phyloP scores from a whole-genome alignment of 257 asterid species.

The Rhazya stricta region DNA sequence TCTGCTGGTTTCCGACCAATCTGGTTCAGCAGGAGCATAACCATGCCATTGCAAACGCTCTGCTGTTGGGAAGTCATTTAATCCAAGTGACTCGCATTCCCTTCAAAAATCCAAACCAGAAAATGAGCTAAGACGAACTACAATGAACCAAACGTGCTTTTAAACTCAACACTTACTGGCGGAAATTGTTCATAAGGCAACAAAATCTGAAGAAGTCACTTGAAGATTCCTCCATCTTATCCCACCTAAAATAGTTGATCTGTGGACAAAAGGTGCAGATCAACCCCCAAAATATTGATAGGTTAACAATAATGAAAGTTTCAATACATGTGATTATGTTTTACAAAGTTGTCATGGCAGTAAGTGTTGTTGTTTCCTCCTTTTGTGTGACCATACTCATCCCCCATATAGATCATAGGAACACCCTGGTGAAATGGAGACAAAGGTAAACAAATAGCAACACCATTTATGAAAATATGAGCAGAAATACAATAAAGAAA shows the following conservation, averaged over 20 bases:
- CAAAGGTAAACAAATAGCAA: constrained; percentile 5
- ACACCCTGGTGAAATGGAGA: constrained; percentile 60
- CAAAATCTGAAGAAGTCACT: constrained; percentile 82
- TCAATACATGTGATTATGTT: constrained; percentile 9
- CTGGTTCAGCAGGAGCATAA: constrained; percentile 73
- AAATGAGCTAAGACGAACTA: constrained; percentile 9
- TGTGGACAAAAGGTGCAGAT: constrained; percentile 34
- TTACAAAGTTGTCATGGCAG: constrained; percentile 89
- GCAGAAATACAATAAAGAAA: background rate
- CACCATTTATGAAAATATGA: background rate
- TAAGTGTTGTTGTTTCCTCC: constrained; percentile 98
- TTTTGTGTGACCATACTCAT: constrained; percentile 95
- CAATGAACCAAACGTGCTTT: background rate
- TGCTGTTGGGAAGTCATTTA: constrained; percentile 80
- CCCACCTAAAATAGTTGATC: constrained; percentile 95
- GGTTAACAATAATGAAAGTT: background rate
- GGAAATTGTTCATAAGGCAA: constrained; percentile 60
- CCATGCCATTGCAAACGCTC: constrained; percentile 96
- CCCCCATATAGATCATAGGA: constrained; percentile 96
- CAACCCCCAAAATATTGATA: background rate
- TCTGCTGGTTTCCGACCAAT: constrained; percentile 85
- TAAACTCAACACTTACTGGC: constrained; percentile 39
- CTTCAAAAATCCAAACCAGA: constrained; percentile 32
- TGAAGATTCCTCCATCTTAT: constrained; percentile 77
- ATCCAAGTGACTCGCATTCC: constrained; percentile 87